Conservation (phyloP, 164 flowering plant species). For the Vitis rotundifolia region DNA sequence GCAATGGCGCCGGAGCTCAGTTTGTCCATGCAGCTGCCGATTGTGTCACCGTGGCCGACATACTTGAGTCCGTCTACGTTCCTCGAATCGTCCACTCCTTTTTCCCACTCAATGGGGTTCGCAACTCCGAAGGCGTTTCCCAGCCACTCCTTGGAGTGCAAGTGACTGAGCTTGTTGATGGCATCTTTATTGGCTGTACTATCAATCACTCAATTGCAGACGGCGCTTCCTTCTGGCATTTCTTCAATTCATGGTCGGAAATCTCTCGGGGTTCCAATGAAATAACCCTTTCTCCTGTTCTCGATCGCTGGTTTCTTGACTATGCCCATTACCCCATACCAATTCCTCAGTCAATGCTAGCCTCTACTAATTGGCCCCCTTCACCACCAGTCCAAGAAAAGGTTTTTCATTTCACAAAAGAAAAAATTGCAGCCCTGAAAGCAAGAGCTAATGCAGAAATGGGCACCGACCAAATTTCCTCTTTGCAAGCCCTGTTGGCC, state of each 20-base stretch:
- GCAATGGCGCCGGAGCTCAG: constrained; percentile 40
- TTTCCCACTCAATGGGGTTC: constrained; percentile 23
- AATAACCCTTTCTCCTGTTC: constrained; percentile 21
- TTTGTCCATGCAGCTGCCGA: constrained; percentile 46
- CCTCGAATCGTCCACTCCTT: constrained; percentile 30
- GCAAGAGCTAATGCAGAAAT: neutral
- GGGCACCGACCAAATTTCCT: constrained; percentile 8
- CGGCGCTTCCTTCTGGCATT: constrained; percentile 47
- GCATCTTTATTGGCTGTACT: neutral
- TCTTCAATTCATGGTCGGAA: constrained; percentile 53
- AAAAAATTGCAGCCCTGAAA: constrained; percentile 1
- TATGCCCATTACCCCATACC: constrained; percentile 8
- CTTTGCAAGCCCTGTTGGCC: constrained; percentile 16
- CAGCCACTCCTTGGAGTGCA: constrained; percentile 29
- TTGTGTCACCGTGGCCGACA: constrained; percentile 29
- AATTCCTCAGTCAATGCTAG: constrained; percentile 9
- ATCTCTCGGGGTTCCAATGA: constrained; percentile 20
- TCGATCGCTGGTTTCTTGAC: constrained; percentile 22
- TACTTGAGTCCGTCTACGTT: constrained; percentile 26
- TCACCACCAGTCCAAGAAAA: constrained; percentile 10
- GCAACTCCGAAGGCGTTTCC: constrained; percentile 30
- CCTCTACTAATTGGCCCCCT: no score
- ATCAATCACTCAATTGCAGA: constrained; percentile 39
- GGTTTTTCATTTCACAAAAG: neutral
- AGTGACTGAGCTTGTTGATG: no score